Conservation (phyloP, 2,329 filamentous ascomycete species). For the Ilyonectria mors-panacis region DNA sequence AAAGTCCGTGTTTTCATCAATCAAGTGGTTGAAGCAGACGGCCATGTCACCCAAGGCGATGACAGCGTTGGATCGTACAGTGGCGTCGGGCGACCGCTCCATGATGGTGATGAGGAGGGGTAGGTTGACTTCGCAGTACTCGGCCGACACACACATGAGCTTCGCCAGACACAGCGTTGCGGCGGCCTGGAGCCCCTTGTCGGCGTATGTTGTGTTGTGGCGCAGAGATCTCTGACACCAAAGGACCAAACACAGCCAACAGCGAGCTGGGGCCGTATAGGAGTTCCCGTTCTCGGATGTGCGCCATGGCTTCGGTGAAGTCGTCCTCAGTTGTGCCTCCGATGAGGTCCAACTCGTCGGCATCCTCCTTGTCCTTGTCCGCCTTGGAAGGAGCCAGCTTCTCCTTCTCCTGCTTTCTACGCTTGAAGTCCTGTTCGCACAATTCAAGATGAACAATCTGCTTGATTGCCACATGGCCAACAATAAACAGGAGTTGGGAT, state of each 20-base stretch:
- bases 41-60: slow-evolving; percentile 99
- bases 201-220: slow-evolving; percentile 92
- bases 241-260: slow-evolving; percentile 89
- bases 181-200: slow-evolving; percentile 91
- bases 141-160: slow-evolving; percentile 97
- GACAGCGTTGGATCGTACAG: slow-evolving; percentile 94
- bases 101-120: slow-evolving; percentile 97
- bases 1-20: slow-evolving; percentile 99
- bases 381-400: slow-evolving; percentile 69
- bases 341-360: slow-evolving; percentile 95
- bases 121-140: slow-evolving; percentile 95
- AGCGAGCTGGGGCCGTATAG: slow-evolving; percentile 87
- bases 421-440: slow-evolving; percentile 98
- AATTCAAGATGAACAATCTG: slow-evolving; percentile 98
- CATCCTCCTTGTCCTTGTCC: slow-evolving; percentile 73
- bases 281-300: slow-evolving; percentile 87
- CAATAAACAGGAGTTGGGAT: slow-evolving; percentile 93
- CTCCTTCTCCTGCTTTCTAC: slow-evolving; percentile 91
- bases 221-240: slow-evolving; percentile 95
- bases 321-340: slow-evolving; percentile 96
- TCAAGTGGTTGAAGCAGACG: slow-evolving; percentile 98
- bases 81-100: slow-evolving; percentile 92
- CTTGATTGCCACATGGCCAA: slow-evolving; percentile 97
- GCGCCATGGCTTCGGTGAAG: slow-evolving; percentile 88
- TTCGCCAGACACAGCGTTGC: slow-evolving; percentile 96